Conservation (phyloP, 768 basidiomycete genomes). For the Termitomyces sp. region DNA sequence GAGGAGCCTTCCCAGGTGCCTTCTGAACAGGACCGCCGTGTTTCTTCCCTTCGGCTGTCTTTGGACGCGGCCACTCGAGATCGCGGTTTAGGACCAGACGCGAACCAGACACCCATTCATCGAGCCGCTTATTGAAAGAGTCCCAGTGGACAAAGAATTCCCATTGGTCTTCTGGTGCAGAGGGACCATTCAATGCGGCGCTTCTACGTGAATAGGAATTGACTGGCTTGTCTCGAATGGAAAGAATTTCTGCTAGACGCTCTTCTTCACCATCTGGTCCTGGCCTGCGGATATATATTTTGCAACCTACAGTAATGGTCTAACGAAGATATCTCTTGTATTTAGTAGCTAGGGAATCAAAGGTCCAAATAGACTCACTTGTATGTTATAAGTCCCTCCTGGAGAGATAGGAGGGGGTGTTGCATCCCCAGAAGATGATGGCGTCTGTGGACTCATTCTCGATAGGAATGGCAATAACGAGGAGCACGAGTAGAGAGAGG, state of each 20-base stretch:
- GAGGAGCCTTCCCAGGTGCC: slow-evolving; percentile 59
- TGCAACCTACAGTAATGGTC: slow-evolving; percentile 92
- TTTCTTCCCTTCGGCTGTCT: slow-evolving; percentile 57
- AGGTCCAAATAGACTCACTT: slow-evolving; percentile 40
- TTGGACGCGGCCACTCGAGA: slow-evolving; percentile 95
- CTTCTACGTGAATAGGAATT: slow-evolving; percentile 52
- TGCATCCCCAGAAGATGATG: slow-evolving; percentile 34
- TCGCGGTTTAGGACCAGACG: slow-evolving; percentile 81
- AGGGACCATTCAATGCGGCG: slow-evolving; percentile 28
- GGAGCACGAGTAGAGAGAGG: background rate
- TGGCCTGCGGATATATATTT: slow-evolving; percentile 86
- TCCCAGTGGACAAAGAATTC: slow-evolving; percentile 99
- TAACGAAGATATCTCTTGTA: slow-evolving; percentile 29
- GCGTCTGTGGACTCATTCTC: slow-evolving; percentile 31
- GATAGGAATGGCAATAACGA: background rate
- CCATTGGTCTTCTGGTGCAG: slow-evolving; percentile 68
- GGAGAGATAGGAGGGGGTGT: slow-evolving; percentile 62
- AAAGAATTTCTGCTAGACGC: slow-evolving; percentile 92
- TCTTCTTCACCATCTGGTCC: slow-evolving; percentile 79
- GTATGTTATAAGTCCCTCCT: slow-evolving; percentile 73
- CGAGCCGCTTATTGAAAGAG: slow-evolving; percentile 97
- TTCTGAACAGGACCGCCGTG: slow-evolving; percentile 39
- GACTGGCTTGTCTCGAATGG: slow-evolving; percentile 82
- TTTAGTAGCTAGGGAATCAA: slow-evolving; percentile 18
- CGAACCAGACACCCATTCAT: slow-evolving; percentile 93